phyloP scores from a whole-genome alignment of 768 basidiomycete species.

The Mycena albidolilacea region DNA sequence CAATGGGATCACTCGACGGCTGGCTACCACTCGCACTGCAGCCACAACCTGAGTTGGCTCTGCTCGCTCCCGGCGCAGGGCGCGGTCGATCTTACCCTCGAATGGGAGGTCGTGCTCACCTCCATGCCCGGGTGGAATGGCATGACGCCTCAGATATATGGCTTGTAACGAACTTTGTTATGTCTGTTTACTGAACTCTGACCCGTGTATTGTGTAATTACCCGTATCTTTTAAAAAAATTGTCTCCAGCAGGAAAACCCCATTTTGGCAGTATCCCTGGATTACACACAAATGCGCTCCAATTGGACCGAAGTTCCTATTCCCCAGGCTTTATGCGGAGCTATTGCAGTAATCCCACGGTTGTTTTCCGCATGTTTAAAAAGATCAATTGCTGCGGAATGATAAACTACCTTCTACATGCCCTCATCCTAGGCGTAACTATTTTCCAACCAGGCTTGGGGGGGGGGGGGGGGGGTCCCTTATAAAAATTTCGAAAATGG shows the following conservation, averaged over 20 bases:
- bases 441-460: too few species aligned
- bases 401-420: too few species aligned
- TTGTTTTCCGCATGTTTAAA: too few species aligned
- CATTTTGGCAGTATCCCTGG: not conserved
- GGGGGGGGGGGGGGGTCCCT: too few species aligned
- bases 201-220: not conserved
- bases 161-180: not conserved
- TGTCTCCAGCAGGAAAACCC: not conserved
- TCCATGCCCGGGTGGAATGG: not conserved
- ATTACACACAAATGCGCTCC: constrained; percentile 1
- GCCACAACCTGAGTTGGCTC: not conserved
- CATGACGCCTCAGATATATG: constrained; percentile 3
- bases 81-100: not conserved
- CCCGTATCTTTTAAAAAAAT: not conserved
- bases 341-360: too few species aligned
- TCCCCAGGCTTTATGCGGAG: too few species aligned
- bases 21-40: not conserved
- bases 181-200: constrained; percentile 1
- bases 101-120: constrained; percentile 2
- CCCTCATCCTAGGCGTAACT: too few species aligned
- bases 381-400: too few species aligned
- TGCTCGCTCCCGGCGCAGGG: constrained; percentile 1
- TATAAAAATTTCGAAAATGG: too few species aligned
- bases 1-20: not conserved
- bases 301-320: not conserved